phyloP scores from a whole-genome alignment of 179 eudicot species.

The Spergularia azorica region DNA sequence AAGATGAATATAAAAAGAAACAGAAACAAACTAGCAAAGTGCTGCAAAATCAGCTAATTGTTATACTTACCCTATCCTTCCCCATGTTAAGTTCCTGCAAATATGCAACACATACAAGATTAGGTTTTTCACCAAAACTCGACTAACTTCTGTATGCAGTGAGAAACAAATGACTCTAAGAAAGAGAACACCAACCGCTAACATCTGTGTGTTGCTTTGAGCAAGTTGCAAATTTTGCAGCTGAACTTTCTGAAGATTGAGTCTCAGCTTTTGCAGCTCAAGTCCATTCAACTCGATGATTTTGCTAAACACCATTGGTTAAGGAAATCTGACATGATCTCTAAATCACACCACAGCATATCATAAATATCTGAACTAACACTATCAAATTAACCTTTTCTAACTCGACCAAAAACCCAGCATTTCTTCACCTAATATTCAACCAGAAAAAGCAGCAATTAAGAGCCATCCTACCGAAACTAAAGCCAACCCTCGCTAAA shows the following conservation, averaged over 20 bases:
- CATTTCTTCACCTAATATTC: neutral
- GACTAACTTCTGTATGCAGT: neutral
- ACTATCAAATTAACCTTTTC: neutral
- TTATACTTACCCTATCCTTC: constrained; percentile 66
- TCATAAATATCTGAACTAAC: neutral
- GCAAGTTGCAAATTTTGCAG: constrained; percentile 83
- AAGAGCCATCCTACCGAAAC: neutral
- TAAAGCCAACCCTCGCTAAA: neutral
- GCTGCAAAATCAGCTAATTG: neutral
- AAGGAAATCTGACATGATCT: constrained; percentile 10
- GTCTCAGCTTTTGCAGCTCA: constrained; percentile 62
- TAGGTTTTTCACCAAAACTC: constrained; percentile 3
- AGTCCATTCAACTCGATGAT: constrained; percentile 59
- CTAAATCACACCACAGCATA: neutral
- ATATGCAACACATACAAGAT: constrained; percentile 17
- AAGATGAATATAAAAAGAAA: neutral
- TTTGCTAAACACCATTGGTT: constrained; percentile 46
- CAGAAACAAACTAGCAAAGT: neutral
- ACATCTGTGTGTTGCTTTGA: constrained; percentile 70
- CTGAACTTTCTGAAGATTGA: constrained; percentile 58
- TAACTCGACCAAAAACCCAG: neutral
- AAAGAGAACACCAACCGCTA: constrained; percentile 56
- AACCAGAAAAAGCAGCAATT: neutral
- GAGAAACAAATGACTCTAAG: neutral
- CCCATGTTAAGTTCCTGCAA: constrained; percentile 77